Base-by-base conservation (phyloP, 2,329 filamentous ascomycete genomes). In the Pseudopithomyces chartarum region DNA sequence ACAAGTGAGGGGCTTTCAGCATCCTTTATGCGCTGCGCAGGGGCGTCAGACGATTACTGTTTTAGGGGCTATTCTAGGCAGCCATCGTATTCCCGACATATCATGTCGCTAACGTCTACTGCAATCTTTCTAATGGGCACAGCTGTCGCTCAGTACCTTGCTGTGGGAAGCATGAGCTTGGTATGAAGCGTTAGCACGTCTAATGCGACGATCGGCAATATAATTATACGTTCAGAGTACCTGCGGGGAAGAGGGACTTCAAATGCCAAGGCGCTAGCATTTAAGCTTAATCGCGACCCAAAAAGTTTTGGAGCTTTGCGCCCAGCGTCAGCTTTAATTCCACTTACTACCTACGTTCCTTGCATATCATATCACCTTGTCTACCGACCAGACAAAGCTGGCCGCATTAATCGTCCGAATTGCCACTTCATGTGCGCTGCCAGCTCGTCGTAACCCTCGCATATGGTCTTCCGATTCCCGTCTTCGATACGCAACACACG, bases 401-500 rank as follows among this genome's bases (percentile, higher is more conserved):
- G 69, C 69, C 48, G 59, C 56, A 22, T 29, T 58, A 8, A 36
- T 48, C 13, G 43, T 44, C 11, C 20, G 58, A 22, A 23, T 61
- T 23, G 60, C 63, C 52, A 51, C 60, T 58, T 34, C 66, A 62
- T 68, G 66, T 66, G 64, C 62, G 51, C 64, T 53, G 34, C 64
- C 48, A 60, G 48, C 53, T 56, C 59, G 40, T 58, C 63, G 52
- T 43, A 33, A 38, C 26, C 11, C 53, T 46, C 61, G 42, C 52
- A 62, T 55, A 67, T 73, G 70, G 61, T 60, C 61, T 46, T 56
- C 53, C 59, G 56, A 68, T 73, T 73, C 62, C 64, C 59, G 54
- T 36, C 47, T 57, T 52, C 55, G 55, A 44, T 68, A 66, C 60
- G 55, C 57, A 40, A 56, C 66, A 50, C 58, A 67, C 40, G 55